Evolutionary conservation across 2,329 filamentous ascomycete genomes (phyloP), one percentile per base, ranked within the genome.

Genomic region (Dactylellina drechsleri): DNA sequence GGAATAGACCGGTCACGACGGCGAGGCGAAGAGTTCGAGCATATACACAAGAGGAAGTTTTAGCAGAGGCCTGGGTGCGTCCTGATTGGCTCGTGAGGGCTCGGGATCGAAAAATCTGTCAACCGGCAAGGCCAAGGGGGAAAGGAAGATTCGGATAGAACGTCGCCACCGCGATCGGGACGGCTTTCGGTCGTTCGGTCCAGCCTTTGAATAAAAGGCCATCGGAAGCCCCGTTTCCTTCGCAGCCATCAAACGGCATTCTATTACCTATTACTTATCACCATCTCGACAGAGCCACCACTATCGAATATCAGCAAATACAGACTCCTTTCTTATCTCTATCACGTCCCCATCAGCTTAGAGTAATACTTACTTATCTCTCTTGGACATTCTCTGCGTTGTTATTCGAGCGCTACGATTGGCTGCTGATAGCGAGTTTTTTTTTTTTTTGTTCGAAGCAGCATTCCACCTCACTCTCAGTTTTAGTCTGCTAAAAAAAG

Each of bases 401-500:
- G 54, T 58, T 45, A 45, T 45, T 18, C 4, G 31, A 18, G 36
- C 7, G 54, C 40, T 58, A 26, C 43, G 43, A 65, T 72, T 65
- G 66, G 66, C 45, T 53, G 58, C 45, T 59, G 66, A 64, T 72
- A 72, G 59, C 67, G 20, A 43, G 50, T 50, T 50, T 36, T 36
- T 36, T 36, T 36, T 36, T 36, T 36, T 36, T 36, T 36, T 36
- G 5, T 36, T 36, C 6, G 31, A 36, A 57, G 43, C 67, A 59
- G 60, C 47, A 58, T 54, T 57, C 56, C 47, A 47, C 18, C 23
- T 58, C 56, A 62, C 49, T 26, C 62, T 1, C 43, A 36, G 4
- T 36, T 36, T 36, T 36, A 7, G 31, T 36, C 31, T 36, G 43
- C 15, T 36, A 50, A 73, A 74, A 74, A 74, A 64, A 53, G 26